A percentile compares a stretch with the other conserved stretches of the same genome.
These are phyloP conservation scores for Cucurbita ficifolia DNA, from an alignment of 306 rosid genomes.

Conservation along the genomic window DNA sequence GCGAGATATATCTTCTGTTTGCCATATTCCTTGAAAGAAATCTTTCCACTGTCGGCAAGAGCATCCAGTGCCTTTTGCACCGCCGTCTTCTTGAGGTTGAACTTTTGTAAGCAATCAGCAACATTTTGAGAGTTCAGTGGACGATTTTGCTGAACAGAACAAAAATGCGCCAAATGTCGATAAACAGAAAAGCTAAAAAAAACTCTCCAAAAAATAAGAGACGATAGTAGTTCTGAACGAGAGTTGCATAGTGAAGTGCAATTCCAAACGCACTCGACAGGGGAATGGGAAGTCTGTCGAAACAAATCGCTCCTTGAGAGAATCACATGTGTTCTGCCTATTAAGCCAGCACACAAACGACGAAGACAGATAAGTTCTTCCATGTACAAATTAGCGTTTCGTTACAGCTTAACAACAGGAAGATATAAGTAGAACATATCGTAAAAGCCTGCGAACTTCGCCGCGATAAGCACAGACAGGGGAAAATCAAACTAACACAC, in stretches of 20 bases:
- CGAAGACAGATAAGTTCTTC: background rate
- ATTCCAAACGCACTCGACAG: background rate
- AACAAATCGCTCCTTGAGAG: background rate
- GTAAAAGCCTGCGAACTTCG: background rate
- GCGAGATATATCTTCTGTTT: conserved; percentile 92
- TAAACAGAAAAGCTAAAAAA: background rate
- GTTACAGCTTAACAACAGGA: background rate
- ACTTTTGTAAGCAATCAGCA: conserved; percentile 81
- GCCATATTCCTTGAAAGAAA: conserved; percentile 89
- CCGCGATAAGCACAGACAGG: background rate
- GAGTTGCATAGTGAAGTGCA: background rate
- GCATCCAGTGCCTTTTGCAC: conserved; percentile 69
- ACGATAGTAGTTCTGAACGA: background rate
- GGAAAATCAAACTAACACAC: background rate
- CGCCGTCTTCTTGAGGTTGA: conserved; percentile 68
- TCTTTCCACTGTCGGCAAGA: conserved; percentile 51
- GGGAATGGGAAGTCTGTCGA: background rate
- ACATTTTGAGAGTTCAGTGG: conserved; percentile 75
- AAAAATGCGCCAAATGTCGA: background rate
- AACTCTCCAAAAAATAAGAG: background rate
- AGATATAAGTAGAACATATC: background rate
- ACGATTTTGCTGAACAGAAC: conserved; percentile 56
- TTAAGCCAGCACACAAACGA: background rate
- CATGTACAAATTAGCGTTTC: background rate
- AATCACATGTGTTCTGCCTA: background rate